phyloP scores from a whole-genome alignment of 2,329 filamentous ascomycete species.

The Plenodomus lindquistii region DNA sequence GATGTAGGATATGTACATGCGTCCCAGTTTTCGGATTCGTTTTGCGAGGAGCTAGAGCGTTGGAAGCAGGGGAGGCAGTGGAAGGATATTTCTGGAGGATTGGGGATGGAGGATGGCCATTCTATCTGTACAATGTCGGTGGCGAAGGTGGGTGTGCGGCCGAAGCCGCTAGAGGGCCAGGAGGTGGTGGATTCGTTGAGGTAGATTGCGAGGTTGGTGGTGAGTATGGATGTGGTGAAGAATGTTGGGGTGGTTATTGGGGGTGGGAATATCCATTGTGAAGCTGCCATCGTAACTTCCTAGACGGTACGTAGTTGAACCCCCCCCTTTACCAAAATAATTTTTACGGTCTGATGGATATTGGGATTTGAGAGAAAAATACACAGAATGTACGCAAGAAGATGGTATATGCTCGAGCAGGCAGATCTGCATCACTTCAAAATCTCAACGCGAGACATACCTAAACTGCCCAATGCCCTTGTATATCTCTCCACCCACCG shows the following conservation, averaged over 20 bases:
- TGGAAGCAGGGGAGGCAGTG: conserved; percentile 1
- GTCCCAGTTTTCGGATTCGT: conserved; percentile 1
- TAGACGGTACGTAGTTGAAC: too few relatives aligned
- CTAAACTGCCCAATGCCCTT: too few relatives aligned
- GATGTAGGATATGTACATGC: neutral
- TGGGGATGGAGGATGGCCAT: neutral
- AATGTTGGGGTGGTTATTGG: neutral
- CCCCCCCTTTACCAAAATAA: too few relatives aligned
- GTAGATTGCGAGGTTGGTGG: neutral
- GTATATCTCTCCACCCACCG: too few relatives aligned
- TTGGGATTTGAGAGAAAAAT: too few relatives aligned
- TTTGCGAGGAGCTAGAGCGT: neutral
- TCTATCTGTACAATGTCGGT: neutral
- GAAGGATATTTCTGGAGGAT: neutral
- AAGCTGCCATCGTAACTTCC: neutral
- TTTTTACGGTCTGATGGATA: too few relatives aligned
- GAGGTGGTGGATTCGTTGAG: neutral
- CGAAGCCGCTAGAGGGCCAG: neutral
- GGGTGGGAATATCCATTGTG: neutral
- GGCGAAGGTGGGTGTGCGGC: neutral
- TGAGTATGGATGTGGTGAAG: neutral
- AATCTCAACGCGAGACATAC: too few relatives aligned
- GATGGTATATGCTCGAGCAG: too few relatives aligned
- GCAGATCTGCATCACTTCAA: too few relatives aligned
- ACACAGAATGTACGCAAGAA: too few relatives aligned